phyloP scores from a whole-genome alignment of 345 rosid species.

The Populus euphratica region DNA sequence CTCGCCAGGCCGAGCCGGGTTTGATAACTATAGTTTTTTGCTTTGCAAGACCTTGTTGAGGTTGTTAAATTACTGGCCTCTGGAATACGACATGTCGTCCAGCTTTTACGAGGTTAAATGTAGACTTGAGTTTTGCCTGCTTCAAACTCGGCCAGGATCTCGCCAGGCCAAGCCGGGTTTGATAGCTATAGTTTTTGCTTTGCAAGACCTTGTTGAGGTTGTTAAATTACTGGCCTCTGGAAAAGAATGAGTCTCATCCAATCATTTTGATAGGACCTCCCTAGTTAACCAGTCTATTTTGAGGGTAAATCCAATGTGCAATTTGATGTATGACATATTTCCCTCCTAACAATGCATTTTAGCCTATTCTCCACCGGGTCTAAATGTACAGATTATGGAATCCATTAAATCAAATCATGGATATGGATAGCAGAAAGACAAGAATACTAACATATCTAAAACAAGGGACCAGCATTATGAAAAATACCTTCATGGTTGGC shows the following conservation, averaged over 20 bases:
- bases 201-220: background rate
- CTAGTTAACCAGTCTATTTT: background rate
- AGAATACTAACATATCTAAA: background rate
- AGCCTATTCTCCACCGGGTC: background rate
- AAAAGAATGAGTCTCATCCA: background rate
- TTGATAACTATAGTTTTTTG: no score
- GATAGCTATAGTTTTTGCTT: background rate
- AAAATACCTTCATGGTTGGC: constrained; percentile 76
- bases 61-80: background rate
- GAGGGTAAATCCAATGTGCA: background rate
- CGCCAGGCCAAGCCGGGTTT: no score
- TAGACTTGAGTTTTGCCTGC: no score
- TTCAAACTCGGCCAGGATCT: no score
- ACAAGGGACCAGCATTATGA: constrained; percentile 5
- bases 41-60: background rate
- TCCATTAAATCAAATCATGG: background rate
- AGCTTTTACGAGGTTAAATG: no score
- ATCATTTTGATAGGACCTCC: background rate
- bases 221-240: background rate
- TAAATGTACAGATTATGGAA: background rate
- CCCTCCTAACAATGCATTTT: background rate
- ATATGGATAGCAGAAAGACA: background rate
- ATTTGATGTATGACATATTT: background rate
- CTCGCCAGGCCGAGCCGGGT: no score
- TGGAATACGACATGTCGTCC: background rate